These are phyloP conservation scores for Fusarium virguliforme DNA, from an alignment of 2,329 filamentous ascomycete genomes.

Conservation along the genomic window DNA sequence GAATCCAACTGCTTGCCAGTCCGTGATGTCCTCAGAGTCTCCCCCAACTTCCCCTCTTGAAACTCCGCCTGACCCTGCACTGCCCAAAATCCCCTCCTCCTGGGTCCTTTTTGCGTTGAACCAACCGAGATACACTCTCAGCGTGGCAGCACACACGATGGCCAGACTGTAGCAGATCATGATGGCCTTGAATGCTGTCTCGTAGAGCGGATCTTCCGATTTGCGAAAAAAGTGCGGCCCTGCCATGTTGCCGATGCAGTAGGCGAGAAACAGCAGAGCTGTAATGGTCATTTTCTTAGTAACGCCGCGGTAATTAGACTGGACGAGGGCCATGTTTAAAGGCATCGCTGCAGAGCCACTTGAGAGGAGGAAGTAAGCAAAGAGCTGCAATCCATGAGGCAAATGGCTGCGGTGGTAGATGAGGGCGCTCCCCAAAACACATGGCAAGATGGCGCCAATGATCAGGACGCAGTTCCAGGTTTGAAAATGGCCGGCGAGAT, in stretches of 20 bases:
- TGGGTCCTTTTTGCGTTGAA: conserved; percentile 61
- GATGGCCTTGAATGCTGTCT: conserved; percentile 70
- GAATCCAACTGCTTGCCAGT: conserved; percentile 73
- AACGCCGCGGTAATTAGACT: conserved; percentile 70
- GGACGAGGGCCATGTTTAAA: conserved; percentile 69
- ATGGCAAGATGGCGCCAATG: conserved; percentile 65
- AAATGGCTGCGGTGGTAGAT: conserved; percentile 65
- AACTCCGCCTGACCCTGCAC: conserved; percentile 60
- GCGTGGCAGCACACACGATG: conserved; percentile 59
- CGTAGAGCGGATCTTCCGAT: conserved; percentile 66
- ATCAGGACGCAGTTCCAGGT: conserved; percentile 69
- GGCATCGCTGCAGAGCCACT: conserved; percentile 70
- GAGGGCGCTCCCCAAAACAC: conserved; percentile 67
- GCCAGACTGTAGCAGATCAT: conserved; percentile 71
- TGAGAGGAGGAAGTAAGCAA: conserved; percentile 72
- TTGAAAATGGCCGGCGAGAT: conserved; percentile 67
- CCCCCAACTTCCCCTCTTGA: conserved; percentile 53
- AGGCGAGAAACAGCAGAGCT: conserved; percentile 69
- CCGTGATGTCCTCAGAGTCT: conserved; percentile 72
- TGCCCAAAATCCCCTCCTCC: conserved; percentile 64
- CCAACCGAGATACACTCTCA: conserved; percentile 66
- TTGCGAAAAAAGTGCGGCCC: conserved; percentile 71
- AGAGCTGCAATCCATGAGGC: conserved; percentile 63
- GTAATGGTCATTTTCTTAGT: conserved; percentile 75
- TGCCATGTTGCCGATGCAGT: conserved; percentile 70